Evolutionary conservation across 2,329 filamentous ascomycete genomes (phyloP).

Genomic region (Phialophora tarda): DNA sequence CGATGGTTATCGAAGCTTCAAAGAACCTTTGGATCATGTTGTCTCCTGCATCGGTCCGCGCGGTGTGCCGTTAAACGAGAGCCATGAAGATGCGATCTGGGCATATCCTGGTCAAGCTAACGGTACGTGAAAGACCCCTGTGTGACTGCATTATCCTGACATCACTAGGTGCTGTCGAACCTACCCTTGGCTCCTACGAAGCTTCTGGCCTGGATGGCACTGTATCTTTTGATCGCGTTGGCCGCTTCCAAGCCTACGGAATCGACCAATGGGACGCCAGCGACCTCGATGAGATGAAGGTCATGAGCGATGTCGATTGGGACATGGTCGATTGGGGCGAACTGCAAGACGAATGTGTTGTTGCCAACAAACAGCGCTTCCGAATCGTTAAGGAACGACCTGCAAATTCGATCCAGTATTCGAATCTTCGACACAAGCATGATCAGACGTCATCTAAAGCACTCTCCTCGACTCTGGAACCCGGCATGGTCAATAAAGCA

Average conservation of each 20-base stretch:
- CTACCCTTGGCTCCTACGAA: constrained; percentile 65
- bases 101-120: constrained; percentile 55
- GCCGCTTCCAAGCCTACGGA: constrained; percentile 67
- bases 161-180: constrained; percentile 39
- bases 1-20: constrained; percentile 37
- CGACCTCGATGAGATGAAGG: constrained; percentile 42
- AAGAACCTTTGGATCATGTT: constrained; percentile 44
- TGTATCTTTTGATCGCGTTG: constrained; percentile 72
- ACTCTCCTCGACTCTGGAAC: constrained; percentile 33
- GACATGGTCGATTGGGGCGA: constrained; percentile 71
- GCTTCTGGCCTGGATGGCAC: constrained; percentile 66
- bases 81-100: constrained; percentile 66
- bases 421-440: constrained; percentile 40
- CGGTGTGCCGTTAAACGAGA: constrained; percentile 57
- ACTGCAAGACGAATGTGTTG: constrained; percentile 70
- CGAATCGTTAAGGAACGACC: constrained; percentile 36
- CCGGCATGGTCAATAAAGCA: constrained; percentile 38
- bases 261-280: constrained; percentile 43
- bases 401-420: constrained; percentile 41
- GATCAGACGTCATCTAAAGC: constrained; percentile 30
- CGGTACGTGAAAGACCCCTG: constrained; percentile 30
- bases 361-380: constrained; percentile 70
- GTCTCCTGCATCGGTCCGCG: constrained; percentile 69
- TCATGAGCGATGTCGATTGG: constrained; percentile 56
- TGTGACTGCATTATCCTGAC: constrained; percentile 16